Percentiles rank a stretch among this genome's conserved stretches.
These are phyloP conservation scores for Alternaria consortialis DNA, from an alignment of 2,329 filamentous ascomycete genomes.

Conservation along the genomic window DNA sequence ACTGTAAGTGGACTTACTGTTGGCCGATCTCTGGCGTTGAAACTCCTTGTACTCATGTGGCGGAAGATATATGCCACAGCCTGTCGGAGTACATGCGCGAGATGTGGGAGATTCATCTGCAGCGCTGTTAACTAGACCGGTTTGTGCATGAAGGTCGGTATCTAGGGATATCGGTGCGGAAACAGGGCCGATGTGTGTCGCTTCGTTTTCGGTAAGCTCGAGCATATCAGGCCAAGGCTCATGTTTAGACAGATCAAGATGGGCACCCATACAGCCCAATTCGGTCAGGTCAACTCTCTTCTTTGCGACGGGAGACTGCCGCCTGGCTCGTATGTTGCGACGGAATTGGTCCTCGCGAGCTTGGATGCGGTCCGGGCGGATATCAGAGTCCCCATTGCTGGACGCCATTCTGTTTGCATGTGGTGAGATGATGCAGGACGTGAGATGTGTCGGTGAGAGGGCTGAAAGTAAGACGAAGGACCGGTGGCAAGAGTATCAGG, in stretches of 20 bases:
- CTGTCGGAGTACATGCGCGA: neutral
- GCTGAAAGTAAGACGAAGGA: neutral
- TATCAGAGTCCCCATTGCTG: neutral
- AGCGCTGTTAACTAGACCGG: neutral
- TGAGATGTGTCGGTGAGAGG: neutral
- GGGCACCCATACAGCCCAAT: neutral
- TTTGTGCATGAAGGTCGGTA: neutral
- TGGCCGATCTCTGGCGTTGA: neutral
- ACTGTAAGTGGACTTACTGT: neutral
- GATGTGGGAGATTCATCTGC: neutral
- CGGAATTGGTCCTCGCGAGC: neutral
- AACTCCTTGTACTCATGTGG: neutral
- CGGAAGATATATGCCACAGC: neutral
- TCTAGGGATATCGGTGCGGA: neutral
- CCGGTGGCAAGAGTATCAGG: neutral
- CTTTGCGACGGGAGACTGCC: neutral
- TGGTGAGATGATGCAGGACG: neutral
- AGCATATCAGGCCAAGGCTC: neutral
- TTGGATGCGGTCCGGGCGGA: constrained; percentile 1
- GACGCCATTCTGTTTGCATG: neutral
- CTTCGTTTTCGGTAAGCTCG: neutral
- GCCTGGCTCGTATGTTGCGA: neutral
- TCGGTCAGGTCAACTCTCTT: neutral
- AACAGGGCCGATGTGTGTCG: neutral
- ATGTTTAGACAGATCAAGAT: neutral